phyloP scores from a whole-genome alignment of 345 rosid genomes.

The Salix dunnii region DNA sequence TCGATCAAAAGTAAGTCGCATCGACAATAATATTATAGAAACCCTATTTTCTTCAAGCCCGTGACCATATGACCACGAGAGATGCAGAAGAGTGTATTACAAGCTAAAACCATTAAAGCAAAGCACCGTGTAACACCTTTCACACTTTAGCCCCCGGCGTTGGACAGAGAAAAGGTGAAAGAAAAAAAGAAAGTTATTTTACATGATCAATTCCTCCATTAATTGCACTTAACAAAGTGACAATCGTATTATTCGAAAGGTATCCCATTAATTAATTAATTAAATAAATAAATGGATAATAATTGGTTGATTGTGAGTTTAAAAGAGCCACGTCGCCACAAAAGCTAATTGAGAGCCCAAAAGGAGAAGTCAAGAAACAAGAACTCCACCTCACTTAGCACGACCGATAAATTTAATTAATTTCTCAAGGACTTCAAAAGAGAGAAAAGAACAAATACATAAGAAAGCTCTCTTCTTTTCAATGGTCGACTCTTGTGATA shows the following conservation, averaged over 20 bases:
- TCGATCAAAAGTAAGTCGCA: slow-evolving; percentile 9
- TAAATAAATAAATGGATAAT: background rate
- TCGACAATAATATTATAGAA: slow-evolving; percentile 7
- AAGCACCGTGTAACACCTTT: slow-evolving; percentile 27
- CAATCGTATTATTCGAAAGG: background rate
- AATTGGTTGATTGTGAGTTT: slow-evolving; percentile 27
- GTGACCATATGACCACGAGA: background rate
- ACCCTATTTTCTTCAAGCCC: slow-evolving; percentile 27
- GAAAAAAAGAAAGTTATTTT: no score
- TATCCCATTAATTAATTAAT: background rate
- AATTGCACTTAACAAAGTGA: background rate
- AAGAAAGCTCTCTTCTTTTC: background rate
- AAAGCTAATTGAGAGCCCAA: background rate
- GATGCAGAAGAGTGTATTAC: background rate
- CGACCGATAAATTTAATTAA: background rate
- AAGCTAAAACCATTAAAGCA: slow-evolving; percentile 7
- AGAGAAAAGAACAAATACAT: background rate
- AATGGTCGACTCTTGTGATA: background rate
- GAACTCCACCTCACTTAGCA: background rate
- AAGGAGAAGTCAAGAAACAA: slow-evolving; percentile 5
- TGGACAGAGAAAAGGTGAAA: background rate
- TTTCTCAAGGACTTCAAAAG: background rate
- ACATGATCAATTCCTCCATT: slow-evolving; percentile 14
- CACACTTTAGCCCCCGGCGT: slow-evolving; percentile 9
- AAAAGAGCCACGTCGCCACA: slow-evolving; percentile 15